Base-by-base conservation (phyloP, 371 early-diverging fungal genomes). In the Mucor saturninus region DNA sequence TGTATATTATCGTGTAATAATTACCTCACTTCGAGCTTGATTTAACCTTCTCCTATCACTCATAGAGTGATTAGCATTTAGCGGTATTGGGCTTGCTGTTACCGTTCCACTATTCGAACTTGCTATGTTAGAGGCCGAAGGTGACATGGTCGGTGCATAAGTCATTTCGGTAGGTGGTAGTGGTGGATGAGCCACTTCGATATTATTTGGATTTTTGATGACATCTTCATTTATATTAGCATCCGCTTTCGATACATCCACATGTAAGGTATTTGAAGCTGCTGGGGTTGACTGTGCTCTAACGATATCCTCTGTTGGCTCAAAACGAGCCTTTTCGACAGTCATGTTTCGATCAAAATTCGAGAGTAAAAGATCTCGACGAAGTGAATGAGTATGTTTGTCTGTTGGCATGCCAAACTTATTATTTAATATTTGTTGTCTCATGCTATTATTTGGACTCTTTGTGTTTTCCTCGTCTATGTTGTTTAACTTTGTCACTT, bases 321-420 rank as follows among this genome's bases (percentile, higher is more conserved):
- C 66, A 26, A 60, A 57, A 7, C 51, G 29, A 35, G 80, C 77
- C 45, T 74, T 79, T 56, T 79, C 80, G 1, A 79, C 72, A 5
- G 73, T 74, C 42, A 79, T 32, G 13, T 70, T 79, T 40, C 69
- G 65, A 65, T 70, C 66, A 60, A 70, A 70, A 29, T 65, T 66
- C 26, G 66, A 59, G 13, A 64, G 55, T n/a, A 69, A 37, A 2
- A 66, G 59, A 42, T 53, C 67, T 51, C 62, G 61, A 35, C 64
- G 70, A n/a, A 54, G 65, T 10, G 68, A 63, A 28, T 71, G 56
- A 38, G 66, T 28, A 15, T 60, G 38, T 9, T 32, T 39, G 31
- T 46, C 46, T 21, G 15, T 2, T 21, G 26, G 26, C 21, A 46
- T 21, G 21, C 21, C 30, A 51, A 51, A 51, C 5, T 50, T 37